Percentiles rank a stretch among this genome's conserved stretches.
Evolutionary conservation across 257 asterid genomes (phyloP).

Genomic region (Primulina eburnea): DNA sequence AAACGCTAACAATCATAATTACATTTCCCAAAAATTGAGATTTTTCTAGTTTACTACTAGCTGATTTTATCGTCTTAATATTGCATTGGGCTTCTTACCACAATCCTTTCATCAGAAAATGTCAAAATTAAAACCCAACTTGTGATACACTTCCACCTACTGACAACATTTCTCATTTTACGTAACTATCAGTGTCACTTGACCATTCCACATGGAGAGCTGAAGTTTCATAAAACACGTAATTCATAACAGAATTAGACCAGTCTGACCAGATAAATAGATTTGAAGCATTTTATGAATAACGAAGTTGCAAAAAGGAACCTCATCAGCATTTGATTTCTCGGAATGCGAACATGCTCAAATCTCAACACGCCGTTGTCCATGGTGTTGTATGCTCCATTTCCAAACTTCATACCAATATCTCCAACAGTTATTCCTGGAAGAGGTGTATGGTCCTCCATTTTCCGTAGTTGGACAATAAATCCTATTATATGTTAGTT

Average conservation of each 20-base stretch:
- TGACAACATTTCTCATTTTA: background rate
- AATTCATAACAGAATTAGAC: too few species aligned
- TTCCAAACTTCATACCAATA: slow-evolving; percentile 96
- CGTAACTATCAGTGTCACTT: slow-evolving; percentile 3
- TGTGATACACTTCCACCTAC: background rate
- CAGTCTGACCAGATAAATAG: background rate
- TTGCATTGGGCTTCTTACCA: background rate
- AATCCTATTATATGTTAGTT: slow-evolving; percentile 46
- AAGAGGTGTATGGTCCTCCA: slow-evolving; percentile 89
- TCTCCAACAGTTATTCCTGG: slow-evolving; percentile 93
- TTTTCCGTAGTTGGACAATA: slow-evolving; percentile 82
- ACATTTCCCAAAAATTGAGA: background rate
- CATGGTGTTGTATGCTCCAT: slow-evolving; percentile 96
- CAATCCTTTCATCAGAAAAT: background rate
- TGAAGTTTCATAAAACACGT: background rate
- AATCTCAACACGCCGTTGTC: slow-evolving; percentile 93
- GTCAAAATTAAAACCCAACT: background rate
- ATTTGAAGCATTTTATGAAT: background rate
- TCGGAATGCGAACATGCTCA: slow-evolving; percentile 89
- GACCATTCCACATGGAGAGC: background rate
- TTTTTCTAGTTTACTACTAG: background rate
- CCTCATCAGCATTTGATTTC: slow-evolving; percentile 98
- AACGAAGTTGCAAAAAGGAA: background rate
- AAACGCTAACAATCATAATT: background rate
- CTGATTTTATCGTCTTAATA: background rate